Base-by-base conservation (phyloP, 1,139 yeast genomes). In the Nakaseomyces sp. region DNA sequence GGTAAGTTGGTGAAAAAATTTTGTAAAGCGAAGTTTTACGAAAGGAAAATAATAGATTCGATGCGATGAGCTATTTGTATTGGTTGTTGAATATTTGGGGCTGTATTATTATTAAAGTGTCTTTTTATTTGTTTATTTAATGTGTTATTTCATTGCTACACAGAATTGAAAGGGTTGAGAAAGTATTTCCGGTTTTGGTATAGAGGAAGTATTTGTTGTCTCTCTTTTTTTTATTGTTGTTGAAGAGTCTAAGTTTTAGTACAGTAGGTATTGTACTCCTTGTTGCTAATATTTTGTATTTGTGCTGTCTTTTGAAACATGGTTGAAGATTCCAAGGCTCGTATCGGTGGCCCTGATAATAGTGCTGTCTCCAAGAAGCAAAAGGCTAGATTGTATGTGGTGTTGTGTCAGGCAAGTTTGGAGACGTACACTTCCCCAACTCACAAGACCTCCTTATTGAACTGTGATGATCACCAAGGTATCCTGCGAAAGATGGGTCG, bases 391-490 rank as follows among this genome's bases (percentile, higher is more conserved):
- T 73, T 91, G 58, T 80, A 91, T 48, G 97, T 91, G 17, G 98
- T 91, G 19, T 74, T 91, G 45, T 81, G 96, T 7, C 94, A 88
- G 61, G 98, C 98, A 24, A 89, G 96, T 57, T 71, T 91, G 47
- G 98, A 91, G 63, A 89, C 97, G 12, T 94, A 89, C 64, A 89
- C 87, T 64, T 79, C 89, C 64, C 77, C 79, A 47, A 71, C 83
- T 3, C 76, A 79, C 17, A 85, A 91, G 63, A 91, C 83, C 60
- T 96, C 95, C 0, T 70, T 91, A 50, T 73, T 91, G 57, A 91
- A 91, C 69, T 91, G 98, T 71, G 98, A 91, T 65, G 98, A 91
- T 65, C 98, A 91, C 64, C 98, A 91, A 69, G 97, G 97, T 13
- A 72, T 91, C 46, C 71, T 91, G 57, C 83, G 93, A 65, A 89